Evolutionary conservation across 108 stramenopile genomes (phyloP), one percentile per base, ranked within the genome.

Genomic region (Cyclotella choctawhatcheeana): DNA sequence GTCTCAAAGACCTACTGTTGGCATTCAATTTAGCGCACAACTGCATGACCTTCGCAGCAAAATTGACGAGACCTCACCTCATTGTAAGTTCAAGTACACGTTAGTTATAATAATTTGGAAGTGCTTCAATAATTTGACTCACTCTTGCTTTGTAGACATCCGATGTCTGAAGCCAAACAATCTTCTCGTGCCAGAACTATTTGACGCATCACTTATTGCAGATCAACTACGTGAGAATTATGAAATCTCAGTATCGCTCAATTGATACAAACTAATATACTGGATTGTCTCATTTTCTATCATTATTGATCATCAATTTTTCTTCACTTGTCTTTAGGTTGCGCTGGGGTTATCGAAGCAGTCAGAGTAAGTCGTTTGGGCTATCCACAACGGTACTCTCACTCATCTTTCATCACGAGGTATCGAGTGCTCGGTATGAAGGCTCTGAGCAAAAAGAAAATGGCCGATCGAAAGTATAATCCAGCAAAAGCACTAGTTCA

Each of bases 91-190:
- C n/a, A n/a, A n/a, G n/a, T n/a, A n/a, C n/a, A n/a, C n/a, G n/a
- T n/a, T n/a, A n/a, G n/a, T n/a, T n/a, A n/a, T n/a, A n/a, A n/a
- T n/a, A n/a, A n/a, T n/a, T n/a, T n/a, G n/a, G n/a, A n/a, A n/a
- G n/a, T n/a, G n/a, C n/a, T n/a, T n/a, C n/a, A n/a, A n/a, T n/a
- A n/a, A n/a, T n/a, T n/a, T n/a, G n/a, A n/a, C n/a, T n/a, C 10
- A 16, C 3, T 5, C 24, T 58, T 58, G 2, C 33, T 30, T 34
- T 8, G 33, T 29, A 94, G 69, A 84, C 95, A 82, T 95, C 10
- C 89, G 93, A 44, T 95, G 93, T 70, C 75, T 95, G 2, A 95
- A 95, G 63, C 89, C 93, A 64, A 95, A n/a, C n/a, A n/a, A n/a
- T 26, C 85, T 78, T 30, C 64, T 91, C 22, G 79, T 86, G 5